These are phyloP conservation scores for Phytophthora capsici DNA, from an alignment of 352 stramenopile genomes.

Conservation along the genomic window DNA sequence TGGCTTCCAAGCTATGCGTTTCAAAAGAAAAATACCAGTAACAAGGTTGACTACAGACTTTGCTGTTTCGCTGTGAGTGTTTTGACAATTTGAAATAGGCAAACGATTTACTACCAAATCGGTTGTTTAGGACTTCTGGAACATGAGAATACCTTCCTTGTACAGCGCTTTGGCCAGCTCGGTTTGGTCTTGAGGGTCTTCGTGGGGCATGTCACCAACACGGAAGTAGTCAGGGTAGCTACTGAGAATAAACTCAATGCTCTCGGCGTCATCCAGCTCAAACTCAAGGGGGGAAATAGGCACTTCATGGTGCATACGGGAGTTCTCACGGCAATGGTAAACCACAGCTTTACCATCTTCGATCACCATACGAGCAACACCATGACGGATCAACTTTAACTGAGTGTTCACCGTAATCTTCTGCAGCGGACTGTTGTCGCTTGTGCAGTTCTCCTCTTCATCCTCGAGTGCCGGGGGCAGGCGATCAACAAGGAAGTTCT, in stretches of 20 bases:
- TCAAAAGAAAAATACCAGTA: no score
- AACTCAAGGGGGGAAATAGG: constrained; percentile 79
- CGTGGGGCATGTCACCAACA: constrained; percentile 77
- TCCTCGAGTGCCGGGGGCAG: constrained; percentile 76
- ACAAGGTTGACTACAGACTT: no score
- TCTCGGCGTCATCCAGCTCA: constrained; percentile 81
- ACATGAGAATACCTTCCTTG: constrained; percentile 81
- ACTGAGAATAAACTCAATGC: constrained; percentile 77
- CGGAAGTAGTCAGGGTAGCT: constrained; percentile 84
- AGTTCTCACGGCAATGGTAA: constrained; percentile 86
- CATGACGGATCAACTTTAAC: constrained; percentile 72
- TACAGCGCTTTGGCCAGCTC: constrained; percentile 75
- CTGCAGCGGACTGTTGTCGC: constrained; percentile 74
- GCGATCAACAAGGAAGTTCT: constrained; percentile 81
- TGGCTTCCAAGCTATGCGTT: no score
- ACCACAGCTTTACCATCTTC: constrained; percentile 80
- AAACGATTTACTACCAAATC: constrained; percentile 1
- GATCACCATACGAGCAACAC: constrained; percentile 75
- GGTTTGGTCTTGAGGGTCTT: constrained; percentile 76
- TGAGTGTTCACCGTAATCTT: constrained; percentile 86
- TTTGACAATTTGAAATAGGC: constrained; percentile 2
- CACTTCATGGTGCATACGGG: constrained; percentile 73
- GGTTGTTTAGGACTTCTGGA: constrained; percentile 53
- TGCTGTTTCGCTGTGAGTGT: no score
- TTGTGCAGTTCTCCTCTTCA: constrained; percentile 83